Percentiles rank a stretch among this genome's conserved stretches.
Evolutionary conservation across 2,329 filamentous ascomycete species (phyloP).

Genomic region (Coccinonectria pachysandricola): DNA sequence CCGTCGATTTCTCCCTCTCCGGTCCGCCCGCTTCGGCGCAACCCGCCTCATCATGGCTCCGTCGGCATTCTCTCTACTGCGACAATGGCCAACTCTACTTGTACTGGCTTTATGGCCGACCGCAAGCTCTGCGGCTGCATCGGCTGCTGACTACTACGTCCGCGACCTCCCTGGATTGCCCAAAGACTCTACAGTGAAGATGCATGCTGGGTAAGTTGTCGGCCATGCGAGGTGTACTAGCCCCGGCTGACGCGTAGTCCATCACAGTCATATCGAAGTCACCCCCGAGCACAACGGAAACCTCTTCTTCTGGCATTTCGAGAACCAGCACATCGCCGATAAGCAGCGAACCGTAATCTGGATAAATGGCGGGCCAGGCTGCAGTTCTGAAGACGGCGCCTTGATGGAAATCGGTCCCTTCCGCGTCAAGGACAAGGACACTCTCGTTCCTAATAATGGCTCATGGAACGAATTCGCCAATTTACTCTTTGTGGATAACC

Average conservation of each 20-base stretch:
- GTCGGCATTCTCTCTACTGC: too few relatives aligned
- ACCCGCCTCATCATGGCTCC: conserved; percentile 17
- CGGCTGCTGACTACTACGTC: conserved; percentile 76
- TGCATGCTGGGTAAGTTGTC: conserved; percentile 83
- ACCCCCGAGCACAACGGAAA: conserved; percentile 79
- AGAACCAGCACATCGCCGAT: conserved; percentile 92
- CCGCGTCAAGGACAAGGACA: conserved; percentile 64
- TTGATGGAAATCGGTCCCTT: conserved; percentile 96
- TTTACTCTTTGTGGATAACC: conserved; percentile 91
- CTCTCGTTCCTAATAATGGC: conserved; percentile 73
- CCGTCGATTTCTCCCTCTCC: conserved; percentile 2
- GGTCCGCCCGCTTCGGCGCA: conserved; percentile 8
- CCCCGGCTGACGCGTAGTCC: conserved; percentile 16
- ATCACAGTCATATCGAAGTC: conserved; percentile 76
- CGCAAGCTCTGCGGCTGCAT: conserved; percentile 20
- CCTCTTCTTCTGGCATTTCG: conserved; percentile 97
- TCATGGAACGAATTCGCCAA: conserved; percentile 99
- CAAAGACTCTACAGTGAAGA: conserved; percentile 67
- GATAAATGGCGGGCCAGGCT: conserved; percentile 94
- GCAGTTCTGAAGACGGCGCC: conserved; percentile 93
- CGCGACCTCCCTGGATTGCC: conserved; percentile 77
- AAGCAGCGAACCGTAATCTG: conserved; percentile 85
- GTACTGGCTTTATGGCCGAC: conserved; percentile 33
- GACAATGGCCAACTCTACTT: conserved; percentile 23
- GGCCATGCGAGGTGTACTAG: too few relatives aligned